Conservation (phyloP, 2,329 filamentous ascomycete species). For the Zymoseptoria ardabiliae region DNA sequence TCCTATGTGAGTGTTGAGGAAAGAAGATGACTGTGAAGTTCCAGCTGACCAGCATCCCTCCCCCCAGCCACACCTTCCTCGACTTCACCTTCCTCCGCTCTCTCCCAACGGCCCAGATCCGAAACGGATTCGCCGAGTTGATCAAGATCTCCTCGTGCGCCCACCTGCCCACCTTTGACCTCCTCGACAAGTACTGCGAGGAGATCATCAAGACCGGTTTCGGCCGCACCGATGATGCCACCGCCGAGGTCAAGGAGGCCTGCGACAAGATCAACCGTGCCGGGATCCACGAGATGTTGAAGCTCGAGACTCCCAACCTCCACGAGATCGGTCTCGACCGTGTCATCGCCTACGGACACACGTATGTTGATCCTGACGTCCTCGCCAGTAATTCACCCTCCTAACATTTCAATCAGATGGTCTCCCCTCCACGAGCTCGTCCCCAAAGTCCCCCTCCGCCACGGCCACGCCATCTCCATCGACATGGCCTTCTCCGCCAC, state of each 20-base stretch:
- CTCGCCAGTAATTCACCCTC: slow-evolving; percentile 1
- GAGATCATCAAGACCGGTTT: slow-evolving; percentile 58
- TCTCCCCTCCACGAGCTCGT: slow-evolving; percentile 65
- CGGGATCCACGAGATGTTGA: slow-evolving; percentile 65
- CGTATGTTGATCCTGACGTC: slow-evolving; percentile 36
- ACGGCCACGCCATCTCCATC: slow-evolving; percentile 67
- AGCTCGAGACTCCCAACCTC: slow-evolving; percentile 64
- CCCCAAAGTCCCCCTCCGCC: slow-evolving; percentile 59
- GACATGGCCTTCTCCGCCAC: slow-evolving; percentile 72
- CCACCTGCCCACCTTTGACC: slow-evolving; percentile 57
- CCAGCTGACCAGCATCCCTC: not conserved
- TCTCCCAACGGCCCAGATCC: slow-evolving; percentile 59
- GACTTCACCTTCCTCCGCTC: slow-evolving; percentile 67
- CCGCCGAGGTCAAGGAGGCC: slow-evolving; percentile 50
- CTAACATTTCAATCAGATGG: slow-evolving; percentile 43
- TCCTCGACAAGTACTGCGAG: slow-evolving; percentile 64
- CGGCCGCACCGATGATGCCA: slow-evolving; percentile 52
- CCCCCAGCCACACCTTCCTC: slow-evolving; percentile 57
- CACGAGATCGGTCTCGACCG: slow-evolving; percentile 66
- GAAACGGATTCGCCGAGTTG: slow-evolving; percentile 66
- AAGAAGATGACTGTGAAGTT: not conserved
- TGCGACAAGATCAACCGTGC: slow-evolving; percentile 62
- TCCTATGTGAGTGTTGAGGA: slow-evolving; percentile 32
- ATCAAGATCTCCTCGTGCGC: slow-evolving; percentile 71
- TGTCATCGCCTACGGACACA: slow-evolving; percentile 68